Base-by-base conservation (phyloP, 1,284 basidiomycete genomes). In the Jaminaea rosea region DNA sequence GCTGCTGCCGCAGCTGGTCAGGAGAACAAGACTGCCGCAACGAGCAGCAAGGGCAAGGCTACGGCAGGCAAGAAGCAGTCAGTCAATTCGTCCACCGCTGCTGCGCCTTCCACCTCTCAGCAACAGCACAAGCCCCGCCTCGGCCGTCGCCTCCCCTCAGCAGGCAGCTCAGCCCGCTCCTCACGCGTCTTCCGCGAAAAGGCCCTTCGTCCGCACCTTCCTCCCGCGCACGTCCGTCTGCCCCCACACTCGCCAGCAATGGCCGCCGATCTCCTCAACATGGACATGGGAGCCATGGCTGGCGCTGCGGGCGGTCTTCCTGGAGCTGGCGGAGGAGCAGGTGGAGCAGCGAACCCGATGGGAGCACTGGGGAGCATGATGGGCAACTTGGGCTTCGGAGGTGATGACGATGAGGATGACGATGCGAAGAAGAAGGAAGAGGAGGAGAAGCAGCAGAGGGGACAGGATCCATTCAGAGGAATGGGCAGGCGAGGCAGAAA, bases 291-390 rank as follows among this genome's bases (percentile, higher is more conserved):
- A 26, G 64, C 65, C 26, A 65, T 72, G 56, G 69, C 69, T 34
- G 70, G 62, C 31, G 56, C 55, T 52, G 52, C 50, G 4, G 62
- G 58, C 34, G 34, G n/a, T 36, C 34, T 15, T 54, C 58, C 1
- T 54, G n/a, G n/a, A n/a, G n/a, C n/a, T n/a, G 57, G 13, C 54
- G 58, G 55, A 46, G 15, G 44, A 39, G 5, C 46, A 36, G 34
- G 42, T 47, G 24, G 48, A 50, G 41, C 44, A n/a, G 19, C 60
- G 28, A 23, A 21, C 10, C 29, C 26, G 11, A 58, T 71, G 42
- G 67, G 66, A 13, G 63, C 67, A 2, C 50, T 72, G 6, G 67
- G 65, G 23, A 62, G 60, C 21, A 73, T 73, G 69, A 59, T 73
- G 17, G 62, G 69, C 39, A 51, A 55, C 24, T 59, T 73, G 62